These are phyloP conservation scores for Ormosia semicastrata DNA, from an alignment of 306 rosid genomes.

Conservation along the genomic window DNA sequence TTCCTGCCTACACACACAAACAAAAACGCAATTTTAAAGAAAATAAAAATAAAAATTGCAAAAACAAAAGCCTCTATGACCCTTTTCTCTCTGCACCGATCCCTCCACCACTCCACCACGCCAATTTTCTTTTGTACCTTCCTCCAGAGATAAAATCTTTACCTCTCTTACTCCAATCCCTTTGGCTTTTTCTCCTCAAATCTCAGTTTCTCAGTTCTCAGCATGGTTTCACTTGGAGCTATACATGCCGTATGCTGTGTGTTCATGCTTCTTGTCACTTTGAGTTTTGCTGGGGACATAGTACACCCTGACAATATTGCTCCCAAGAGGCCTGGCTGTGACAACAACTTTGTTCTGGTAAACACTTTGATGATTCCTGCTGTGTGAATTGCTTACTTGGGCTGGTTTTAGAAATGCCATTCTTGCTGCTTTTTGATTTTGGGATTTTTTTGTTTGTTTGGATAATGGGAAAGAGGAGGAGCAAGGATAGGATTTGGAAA, in stretches of 20 bases:
- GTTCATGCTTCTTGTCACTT: conserved; percentile 36
- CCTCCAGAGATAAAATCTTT: conserved; percentile 19
- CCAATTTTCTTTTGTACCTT: conserved; percentile 28
- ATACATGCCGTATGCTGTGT: conserved; percentile 26
- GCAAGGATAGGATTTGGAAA: not conserved
- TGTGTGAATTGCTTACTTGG: not conserved
- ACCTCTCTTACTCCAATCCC: conserved; percentile 28
- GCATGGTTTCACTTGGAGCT: conserved; percentile 53
- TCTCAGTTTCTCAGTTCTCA: conserved; percentile 9
- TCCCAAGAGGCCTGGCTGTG: conserved; percentile 87
- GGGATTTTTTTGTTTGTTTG: conserved; percentile 23
- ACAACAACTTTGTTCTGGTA: conserved; percentile 89
- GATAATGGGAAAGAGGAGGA: conserved; percentile 26
- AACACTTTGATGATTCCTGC: conserved; percentile 5
- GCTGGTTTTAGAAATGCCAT: conserved; percentile 2
- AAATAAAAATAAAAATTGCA: not conserved
- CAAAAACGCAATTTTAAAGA: conserved; percentile 2
- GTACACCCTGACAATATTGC: conserved; percentile 74
- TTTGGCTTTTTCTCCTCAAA: conserved; percentile 12
- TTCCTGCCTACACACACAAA: conserved; percentile 39
- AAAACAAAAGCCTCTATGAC: not conserved
- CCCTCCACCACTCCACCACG: conserved; percentile 6
- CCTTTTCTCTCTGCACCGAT: not conserved
- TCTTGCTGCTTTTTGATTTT: not conserved
- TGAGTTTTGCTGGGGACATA: conserved; percentile 78